Percentiles rank a stretch among this genome's conserved stretches.
phyloP scores from a whole-genome alignment of 371 early-diverging fungal genomes.

The Mortierella sp. region DNA sequence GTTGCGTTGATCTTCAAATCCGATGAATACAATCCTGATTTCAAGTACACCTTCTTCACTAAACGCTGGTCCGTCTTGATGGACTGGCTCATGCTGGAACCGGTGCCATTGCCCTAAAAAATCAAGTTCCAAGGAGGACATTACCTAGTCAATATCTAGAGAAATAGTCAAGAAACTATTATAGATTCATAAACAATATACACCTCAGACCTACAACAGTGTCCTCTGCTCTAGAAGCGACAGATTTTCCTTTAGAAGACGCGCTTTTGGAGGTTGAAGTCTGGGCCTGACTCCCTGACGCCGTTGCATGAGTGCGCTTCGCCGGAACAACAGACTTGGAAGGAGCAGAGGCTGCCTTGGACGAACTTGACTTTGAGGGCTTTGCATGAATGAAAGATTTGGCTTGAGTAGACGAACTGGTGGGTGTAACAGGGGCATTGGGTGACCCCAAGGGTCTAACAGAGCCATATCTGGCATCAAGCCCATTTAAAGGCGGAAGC shows the following conservation, averaged over 20 bases:
- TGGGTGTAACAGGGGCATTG: not conserved
- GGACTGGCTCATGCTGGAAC: slow-evolving; percentile 4
- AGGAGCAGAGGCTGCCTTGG: not conserved
- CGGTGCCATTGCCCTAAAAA: slow-evolving; percentile 21
- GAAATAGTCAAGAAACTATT: not conserved
- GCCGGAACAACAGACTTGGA: not conserved
- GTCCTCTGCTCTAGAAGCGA: not conserved
- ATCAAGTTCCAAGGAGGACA: not conserved
- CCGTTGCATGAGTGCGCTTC: slow-evolving; percentile 9
- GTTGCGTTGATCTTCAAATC: slow-evolving; percentile 39
- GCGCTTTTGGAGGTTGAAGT: not conserved
- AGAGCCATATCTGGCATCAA: slow-evolving; percentile 20
- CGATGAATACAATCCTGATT: slow-evolving; percentile 51
- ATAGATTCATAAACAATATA: not conserved
- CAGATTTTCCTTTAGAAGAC: not conserved
- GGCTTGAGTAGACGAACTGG: slow-evolving; percentile 16
- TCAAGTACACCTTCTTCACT: slow-evolving; percentile 44
- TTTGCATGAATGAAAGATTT: not conserved
- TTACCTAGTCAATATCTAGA: not conserved
- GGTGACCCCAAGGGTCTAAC: slow-evolving; percentile 18
- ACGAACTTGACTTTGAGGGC: slow-evolving; percentile 1
- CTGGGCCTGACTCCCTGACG: not conserved
- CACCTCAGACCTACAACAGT: not conserved
- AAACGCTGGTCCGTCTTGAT: slow-evolving; percentile 15
- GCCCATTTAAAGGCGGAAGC: slow-evolving; percentile 10